These are phyloP conservation scores for Saitozyma podzolica DNA, from an alignment of 768 basidiomycete genomes.

Conservation along the genomic window DNA sequence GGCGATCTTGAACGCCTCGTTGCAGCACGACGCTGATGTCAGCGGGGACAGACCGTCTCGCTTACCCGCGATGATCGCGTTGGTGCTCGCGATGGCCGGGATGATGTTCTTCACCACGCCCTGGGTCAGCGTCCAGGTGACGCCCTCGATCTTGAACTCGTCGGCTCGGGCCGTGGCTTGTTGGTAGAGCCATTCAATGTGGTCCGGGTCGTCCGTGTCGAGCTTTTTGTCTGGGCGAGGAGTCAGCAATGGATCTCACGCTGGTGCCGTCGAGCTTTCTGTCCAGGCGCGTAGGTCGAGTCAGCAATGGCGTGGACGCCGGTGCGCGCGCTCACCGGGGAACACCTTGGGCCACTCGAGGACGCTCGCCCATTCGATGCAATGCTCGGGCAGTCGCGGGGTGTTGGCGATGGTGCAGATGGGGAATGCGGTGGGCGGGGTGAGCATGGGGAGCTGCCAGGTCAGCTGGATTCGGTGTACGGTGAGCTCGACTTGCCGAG, in stretches of 20 bases:
- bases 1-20: conserved; percentile 98
- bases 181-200: conserved; percentile 90
- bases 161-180: conserved; percentile 77
- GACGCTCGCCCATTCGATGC: conserved; percentile 99
- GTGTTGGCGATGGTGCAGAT: conserved; percentile 99
- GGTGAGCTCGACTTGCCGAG: conserved; percentile 56
- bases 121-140: conserved; percentile 95
- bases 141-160: conserved; percentile 96
- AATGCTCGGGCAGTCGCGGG: conserved; percentile 94
- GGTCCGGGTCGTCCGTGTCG: conserved; percentile 95
- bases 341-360: conserved; percentile 96
- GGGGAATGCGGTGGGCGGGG: conserved; percentile 93
- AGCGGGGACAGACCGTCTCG: conserved; percentile 8
- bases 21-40: conserved; percentile 85
- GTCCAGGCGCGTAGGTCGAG: too few relatives aligned
- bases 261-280: too few relatives aligned
- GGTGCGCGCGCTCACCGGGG: conserved; percentile 62
- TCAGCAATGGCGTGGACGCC: too few relatives aligned
- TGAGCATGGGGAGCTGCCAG: conserved; percentile 79
- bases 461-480: conserved; percentile 7
- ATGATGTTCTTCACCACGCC: conserved; percentile 99
- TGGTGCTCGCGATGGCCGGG: conserved; percentile 96
- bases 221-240: conserved; percentile 76
- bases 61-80: conserved; percentile 93
- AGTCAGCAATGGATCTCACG: background rate